A percentile compares a stretch with the other conserved stretches of the same genome.
These are phyloP conservation scores for Calophaca sinica DNA, from an alignment of 306 rosid species.

Conservation along the genomic window DNA sequence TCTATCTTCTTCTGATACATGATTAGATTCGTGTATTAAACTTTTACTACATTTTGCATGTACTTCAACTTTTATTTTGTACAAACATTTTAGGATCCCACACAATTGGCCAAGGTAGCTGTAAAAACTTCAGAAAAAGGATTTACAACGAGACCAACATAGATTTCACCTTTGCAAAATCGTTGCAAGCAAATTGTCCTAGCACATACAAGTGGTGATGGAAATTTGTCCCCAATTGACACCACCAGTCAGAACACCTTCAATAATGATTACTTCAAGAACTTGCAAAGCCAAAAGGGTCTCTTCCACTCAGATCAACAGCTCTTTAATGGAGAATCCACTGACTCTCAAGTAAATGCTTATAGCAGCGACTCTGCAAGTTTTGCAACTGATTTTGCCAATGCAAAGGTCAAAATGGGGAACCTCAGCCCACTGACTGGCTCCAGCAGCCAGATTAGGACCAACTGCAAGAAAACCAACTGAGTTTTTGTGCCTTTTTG, in stretches of 20 bases:
- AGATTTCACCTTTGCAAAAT: constrained; percentile 54
- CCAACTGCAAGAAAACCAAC: constrained; percentile 53
- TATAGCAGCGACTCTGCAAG: constrained; percentile 41
- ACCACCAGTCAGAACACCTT: constrained; percentile 42
- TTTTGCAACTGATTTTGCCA: constrained; percentile 59
- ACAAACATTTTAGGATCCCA: constrained; percentile 57
- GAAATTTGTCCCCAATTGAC: constrained; percentile 60
- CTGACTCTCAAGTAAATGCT: constrained; percentile 52
- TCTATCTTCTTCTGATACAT: too few species aligned
- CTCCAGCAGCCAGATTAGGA: constrained; percentile 55
- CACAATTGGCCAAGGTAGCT: constrained; percentile 66
- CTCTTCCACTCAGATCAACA: constrained; percentile 67
- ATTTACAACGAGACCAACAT: constrained; percentile 67
- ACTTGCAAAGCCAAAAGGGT: constrained; percentile 56
- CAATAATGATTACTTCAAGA: constrained; percentile 62
- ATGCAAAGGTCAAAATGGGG: constrained; percentile 70
- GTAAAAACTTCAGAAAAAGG: constrained; percentile 52
- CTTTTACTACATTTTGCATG: not conserved
- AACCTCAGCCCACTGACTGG: constrained; percentile 66
- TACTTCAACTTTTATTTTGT: not conserved
- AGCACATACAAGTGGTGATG: constrained; percentile 55
- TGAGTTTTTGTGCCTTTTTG: constrained; percentile 5
- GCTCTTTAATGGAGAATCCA: constrained; percentile 63
- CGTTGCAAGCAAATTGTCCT: constrained; percentile 56
- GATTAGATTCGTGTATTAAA: too few species aligned